These are phyloP conservation scores for Thielaviopsis punctulata DNA, from an alignment of 2,329 filamentous ascomycete species.

Conservation along the genomic window DNA sequence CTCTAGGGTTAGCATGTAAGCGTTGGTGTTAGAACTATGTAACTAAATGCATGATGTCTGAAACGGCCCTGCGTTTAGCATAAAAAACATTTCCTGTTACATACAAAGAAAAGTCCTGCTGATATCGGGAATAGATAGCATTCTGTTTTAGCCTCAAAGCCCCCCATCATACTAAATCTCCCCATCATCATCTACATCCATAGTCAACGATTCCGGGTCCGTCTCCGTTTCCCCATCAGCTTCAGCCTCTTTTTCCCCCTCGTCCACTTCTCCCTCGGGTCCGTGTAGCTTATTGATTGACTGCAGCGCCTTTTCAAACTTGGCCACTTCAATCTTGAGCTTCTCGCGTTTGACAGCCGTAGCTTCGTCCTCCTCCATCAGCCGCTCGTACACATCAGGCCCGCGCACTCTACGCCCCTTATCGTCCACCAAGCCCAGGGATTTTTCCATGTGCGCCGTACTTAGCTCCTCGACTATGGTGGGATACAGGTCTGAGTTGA, in stretches of 20 bases:
- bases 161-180: not conserved
- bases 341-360: constrained; percentile 25
- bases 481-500: constrained; percentile 32
- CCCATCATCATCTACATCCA: not conserved
- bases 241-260: not conserved
- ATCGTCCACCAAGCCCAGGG: constrained; percentile 23
- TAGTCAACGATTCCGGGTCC: not conserved
- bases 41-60: no score
- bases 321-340: constrained; percentile 27
- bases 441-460: constrained; percentile 23
- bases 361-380: constrained; percentile 32
- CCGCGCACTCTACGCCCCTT: not conserved
- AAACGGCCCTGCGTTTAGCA: no score
- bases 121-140: no score
- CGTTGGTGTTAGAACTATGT: no score
- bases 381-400: constrained; percentile 11
- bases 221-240: not conserved
- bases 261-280: constrained; percentile 14
- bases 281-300: constrained; percentile 28
- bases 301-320: constrained; percentile 28
- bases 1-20: not conserved
- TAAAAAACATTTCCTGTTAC: no score
- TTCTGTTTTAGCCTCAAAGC: no score
- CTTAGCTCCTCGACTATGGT: constrained; percentile 19
- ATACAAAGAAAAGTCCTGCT: no score